These are phyloP conservation scores for Paecilomyces sp. DNA, from an alignment of 2,329 filamentous ascomycete species.

Conservation along the genomic window DNA sequence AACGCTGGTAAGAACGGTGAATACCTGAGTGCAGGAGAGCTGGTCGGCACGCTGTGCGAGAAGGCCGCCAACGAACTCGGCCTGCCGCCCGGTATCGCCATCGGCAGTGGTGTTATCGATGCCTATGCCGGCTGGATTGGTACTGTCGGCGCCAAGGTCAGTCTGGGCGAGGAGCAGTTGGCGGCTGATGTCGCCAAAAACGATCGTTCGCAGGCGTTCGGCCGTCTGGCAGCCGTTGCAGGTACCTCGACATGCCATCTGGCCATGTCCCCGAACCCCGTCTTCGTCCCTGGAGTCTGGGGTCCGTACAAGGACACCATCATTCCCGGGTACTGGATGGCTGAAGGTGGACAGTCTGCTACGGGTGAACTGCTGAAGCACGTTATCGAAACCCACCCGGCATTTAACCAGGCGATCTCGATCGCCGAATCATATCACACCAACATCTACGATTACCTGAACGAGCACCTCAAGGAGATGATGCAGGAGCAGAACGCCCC, in stretches of 20 bases:
- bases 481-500: conserved; percentile 62
- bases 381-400: conserved; percentile 90
- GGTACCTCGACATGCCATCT: conserved; percentile 97
- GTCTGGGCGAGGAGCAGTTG: conserved; percentile 61
- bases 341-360: conserved; percentile 92
- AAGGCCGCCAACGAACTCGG: conserved; percentile 78
- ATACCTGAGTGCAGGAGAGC: conserved; percentile 85
- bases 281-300: conserved; percentile 95
- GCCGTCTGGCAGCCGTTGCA: conserved; percentile 84
- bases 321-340: conserved; percentile 89
- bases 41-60: conserved; percentile 77
- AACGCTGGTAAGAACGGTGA: conserved; percentile 65
- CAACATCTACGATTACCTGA: conserved; percentile 94
- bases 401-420: conserved; percentile 71
- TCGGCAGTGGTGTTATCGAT: conserved; percentile 95
- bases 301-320: conserved; percentile 93
- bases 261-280: conserved; percentile 85
- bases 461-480: conserved; percentile 75
- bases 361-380: conserved; percentile 93
- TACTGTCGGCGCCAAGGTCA: conserved; percentile 93
- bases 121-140: conserved; percentile 98
- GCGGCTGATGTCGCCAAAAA: conserved; percentile 65
- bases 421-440: conserved; percentile 74
- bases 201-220: conserved; percentile 87
- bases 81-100: conserved; percentile 76